Evolutionary conservation across 2,329 filamentous ascomycete genomes (phyloP).

Genomic region (Chaetomiaceae sp.): DNA sequence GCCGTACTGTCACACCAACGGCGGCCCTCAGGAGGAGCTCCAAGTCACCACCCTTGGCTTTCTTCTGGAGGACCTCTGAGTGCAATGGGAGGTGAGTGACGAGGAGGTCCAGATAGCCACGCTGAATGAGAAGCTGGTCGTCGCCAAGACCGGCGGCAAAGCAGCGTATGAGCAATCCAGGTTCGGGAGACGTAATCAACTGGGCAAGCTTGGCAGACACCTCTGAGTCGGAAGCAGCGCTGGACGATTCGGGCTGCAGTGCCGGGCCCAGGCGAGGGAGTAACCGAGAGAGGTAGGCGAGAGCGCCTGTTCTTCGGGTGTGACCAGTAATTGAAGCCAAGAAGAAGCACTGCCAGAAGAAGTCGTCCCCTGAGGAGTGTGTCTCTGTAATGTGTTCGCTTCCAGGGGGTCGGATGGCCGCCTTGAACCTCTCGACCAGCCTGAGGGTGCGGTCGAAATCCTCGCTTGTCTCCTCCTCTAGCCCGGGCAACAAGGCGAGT

Average conservation of each 20-base stretch:
- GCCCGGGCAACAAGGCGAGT: constrained; percentile 78
- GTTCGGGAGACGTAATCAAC: constrained; percentile 82
- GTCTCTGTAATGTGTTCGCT: constrained; percentile 48
- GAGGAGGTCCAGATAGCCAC: constrained; percentile 87
- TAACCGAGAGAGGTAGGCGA: constrained; percentile 78
- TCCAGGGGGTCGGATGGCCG: constrained; percentile 54
- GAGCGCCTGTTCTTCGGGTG: constrained; percentile 75
- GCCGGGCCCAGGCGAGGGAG: constrained; percentile 65
- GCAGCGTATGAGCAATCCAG: constrained; percentile 81
- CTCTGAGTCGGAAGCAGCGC: constrained; percentile 30
- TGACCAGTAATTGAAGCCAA: constrained; percentile 87
- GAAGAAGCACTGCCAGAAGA: constrained; percentile 99
- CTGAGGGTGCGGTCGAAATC: constrained; percentile 87
- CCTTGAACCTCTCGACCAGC: constrained; percentile 73
- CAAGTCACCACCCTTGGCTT: constrained; percentile 69
- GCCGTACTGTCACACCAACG: constrained; percentile 77
- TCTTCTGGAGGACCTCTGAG: constrained; percentile 72
- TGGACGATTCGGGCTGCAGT: constrained; percentile 31
- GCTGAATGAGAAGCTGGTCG: constrained; percentile 84
- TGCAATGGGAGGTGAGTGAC: constrained; percentile 86
- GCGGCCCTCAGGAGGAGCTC: constrained; percentile 79
- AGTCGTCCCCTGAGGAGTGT: constrained; percentile 67
- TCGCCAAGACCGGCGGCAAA: constrained; percentile 88
- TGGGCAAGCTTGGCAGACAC: constrained; percentile 54
- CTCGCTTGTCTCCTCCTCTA: constrained; percentile 95